phyloP scores from a whole-genome alignment of 2,329 filamentous ascomycete species.

The Xylariomycetidae sp. region DNA sequence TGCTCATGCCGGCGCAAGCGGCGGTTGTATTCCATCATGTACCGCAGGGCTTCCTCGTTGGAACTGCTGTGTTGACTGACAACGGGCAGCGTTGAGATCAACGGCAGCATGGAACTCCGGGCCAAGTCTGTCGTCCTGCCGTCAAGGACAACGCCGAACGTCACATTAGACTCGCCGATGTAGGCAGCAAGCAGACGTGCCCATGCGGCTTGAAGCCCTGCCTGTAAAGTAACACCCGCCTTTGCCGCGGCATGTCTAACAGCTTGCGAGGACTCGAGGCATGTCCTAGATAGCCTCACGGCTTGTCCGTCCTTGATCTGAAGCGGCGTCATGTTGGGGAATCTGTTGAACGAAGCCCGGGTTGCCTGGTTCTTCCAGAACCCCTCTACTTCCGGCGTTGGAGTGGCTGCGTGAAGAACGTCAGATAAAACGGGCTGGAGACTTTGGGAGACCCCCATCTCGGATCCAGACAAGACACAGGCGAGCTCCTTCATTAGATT shows the following conservation, averaged over 20 bases:
- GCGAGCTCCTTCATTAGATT: conserved; percentile 56
- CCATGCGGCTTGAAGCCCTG: conserved; percentile 73
- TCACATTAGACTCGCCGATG: conserved; percentile 64
- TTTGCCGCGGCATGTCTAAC: conserved; percentile 52
- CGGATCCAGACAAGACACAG: conserved; percentile 17
- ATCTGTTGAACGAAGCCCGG: conserved; percentile 56
- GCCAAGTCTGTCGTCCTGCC: conserved; percentile 61
- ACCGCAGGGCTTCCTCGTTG: conserved; percentile 51
- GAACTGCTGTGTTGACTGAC: conserved; percentile 48
- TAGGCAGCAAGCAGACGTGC: conserved; percentile 68
- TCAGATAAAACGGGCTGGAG: conserved; percentile 33
- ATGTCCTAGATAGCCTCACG: conserved; percentile 30
- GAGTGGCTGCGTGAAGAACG: conserved; percentile 32
- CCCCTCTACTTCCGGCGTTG: conserved; percentile 25
- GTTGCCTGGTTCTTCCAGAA: conserved; percentile 61
- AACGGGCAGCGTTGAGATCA: conserved; percentile 75
- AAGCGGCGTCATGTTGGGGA: conserved; percentile 69
- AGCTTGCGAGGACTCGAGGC: conserved; percentile 31
- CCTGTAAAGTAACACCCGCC: conserved; percentile 67
- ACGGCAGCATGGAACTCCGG: conserved; percentile 62
- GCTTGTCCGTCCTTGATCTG: conserved; percentile 29
- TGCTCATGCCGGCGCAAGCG: conserved; percentile 64
- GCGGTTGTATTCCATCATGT: conserved; percentile 61
- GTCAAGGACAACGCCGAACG: conserved; percentile 76
- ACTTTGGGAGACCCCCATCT: conserved; percentile 1